Conservation (phyloP, 78 protist species). For the Monocercomonoides exilis region DNA sequence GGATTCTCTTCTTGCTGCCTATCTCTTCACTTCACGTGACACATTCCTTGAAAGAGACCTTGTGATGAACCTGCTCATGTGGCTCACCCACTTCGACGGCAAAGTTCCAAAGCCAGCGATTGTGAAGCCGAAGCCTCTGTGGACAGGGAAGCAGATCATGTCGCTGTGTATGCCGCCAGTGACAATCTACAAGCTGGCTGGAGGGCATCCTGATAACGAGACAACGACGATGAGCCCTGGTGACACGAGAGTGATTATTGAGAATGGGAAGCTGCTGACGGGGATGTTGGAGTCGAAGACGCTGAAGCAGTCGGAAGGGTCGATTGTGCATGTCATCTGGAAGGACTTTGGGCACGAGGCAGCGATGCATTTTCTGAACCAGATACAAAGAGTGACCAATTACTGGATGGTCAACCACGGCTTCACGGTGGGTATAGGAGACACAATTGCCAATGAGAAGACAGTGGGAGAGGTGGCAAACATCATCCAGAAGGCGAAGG, state of each 20-base stretch:
- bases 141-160: slow-evolving; percentile 91
- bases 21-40: slow-evolving; percentile 80
- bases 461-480: slow-evolving; percentile 57
- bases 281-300: slow-evolving; percentile 77
- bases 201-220: slow-evolving; percentile 17
- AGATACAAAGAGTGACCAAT: slow-evolving; percentile 71
- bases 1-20: slow-evolving; percentile 17
- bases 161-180: slow-evolving; percentile 65
- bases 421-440: slow-evolving; percentile 88
- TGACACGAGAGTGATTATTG: slow-evolving; percentile 81
- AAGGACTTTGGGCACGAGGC: slow-evolving; percentile 79
- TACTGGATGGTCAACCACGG: slow-evolving; percentile 79
- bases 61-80: slow-evolving; percentile 84
- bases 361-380: slow-evolving; percentile 58
- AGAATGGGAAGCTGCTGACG: slow-evolving; percentile 64
- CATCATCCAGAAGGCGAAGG: slow-evolving; percentile 53
- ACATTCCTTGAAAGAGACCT: slow-evolving; percentile 63
- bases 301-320: slow-evolving; percentile 55
- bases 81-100: slow-evolving; percentile 81
- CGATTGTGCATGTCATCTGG: slow-evolving; percentile 51
- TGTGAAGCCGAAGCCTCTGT: slow-evolving; percentile 83
- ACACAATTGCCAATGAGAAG: slow-evolving; percentile 77
- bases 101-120: slow-evolving; percentile 92
- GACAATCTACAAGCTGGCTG: slow-evolving; percentile 39
- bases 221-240: slow-evolving; percentile 17